A percentile compares a stretch with the other conserved stretches of the same genome.
These are phyloP conservation scores for button mushroom (Agaricus bisporus) DNA, from an alignment of 768 basidiomycete genomes.

Conservation along the genomic window DNA sequence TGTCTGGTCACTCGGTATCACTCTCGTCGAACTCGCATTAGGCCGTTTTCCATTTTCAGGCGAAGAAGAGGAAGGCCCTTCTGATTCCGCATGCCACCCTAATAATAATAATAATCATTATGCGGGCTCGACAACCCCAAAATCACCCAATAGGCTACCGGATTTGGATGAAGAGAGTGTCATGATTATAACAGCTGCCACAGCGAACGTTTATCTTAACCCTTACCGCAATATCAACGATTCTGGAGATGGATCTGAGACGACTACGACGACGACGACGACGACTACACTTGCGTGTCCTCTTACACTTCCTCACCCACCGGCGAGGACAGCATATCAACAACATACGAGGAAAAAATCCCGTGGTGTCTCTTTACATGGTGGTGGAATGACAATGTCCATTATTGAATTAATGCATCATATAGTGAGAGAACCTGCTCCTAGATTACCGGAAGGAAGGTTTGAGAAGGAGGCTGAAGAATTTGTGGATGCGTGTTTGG, in stretches of 20 bases:
- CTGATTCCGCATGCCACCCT: no score
- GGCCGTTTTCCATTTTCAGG: constrained; percentile 97
- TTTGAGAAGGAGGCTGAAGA: constrained; percentile 67
- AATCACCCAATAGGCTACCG: constrained; percentile 17
- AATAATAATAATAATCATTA: no score
- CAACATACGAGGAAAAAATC: constrained; percentile 39
- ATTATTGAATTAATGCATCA: constrained; percentile 96
- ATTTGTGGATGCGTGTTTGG: constrained; percentile 85
- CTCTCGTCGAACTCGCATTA: constrained; percentile 94
- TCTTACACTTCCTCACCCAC: not conserved
- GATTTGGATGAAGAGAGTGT: constrained; percentile 53
- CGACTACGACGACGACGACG: no score
- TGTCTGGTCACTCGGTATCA: constrained; percentile 97
- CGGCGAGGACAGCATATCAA: constrained; percentile 11
- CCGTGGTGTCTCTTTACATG: constrained; percentile 75
- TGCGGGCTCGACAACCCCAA: not conserved
- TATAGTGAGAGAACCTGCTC: constrained; percentile 97
- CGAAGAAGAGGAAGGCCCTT: constrained; percentile 44
- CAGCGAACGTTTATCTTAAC: constrained; percentile 38
- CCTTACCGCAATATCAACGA: not conserved
- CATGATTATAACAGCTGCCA: constrained; percentile 49
- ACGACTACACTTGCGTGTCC: not conserved
- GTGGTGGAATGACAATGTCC: constrained; percentile 94
- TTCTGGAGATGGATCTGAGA: not conserved
- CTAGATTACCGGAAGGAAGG: constrained; percentile 63